These are phyloP conservation scores for Colletotrichum lupini DNA, from an alignment of 2,329 filamentous ascomycete species.

Conservation along the genomic window DNA sequence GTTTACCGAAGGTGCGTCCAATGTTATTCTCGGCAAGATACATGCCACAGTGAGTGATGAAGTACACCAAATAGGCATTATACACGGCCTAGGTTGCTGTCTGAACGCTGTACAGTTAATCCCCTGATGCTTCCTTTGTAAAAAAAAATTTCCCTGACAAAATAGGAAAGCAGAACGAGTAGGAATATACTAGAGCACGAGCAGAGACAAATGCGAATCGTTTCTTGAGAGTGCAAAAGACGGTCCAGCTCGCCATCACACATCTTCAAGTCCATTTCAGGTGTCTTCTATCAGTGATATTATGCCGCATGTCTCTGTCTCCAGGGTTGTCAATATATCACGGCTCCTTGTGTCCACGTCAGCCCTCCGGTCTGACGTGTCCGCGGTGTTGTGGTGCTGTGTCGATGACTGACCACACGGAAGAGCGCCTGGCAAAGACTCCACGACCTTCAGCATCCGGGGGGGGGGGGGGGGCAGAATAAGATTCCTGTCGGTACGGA, in stretches of 20 bases:
- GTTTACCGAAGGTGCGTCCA: neutral
- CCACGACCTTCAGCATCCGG: neutral
- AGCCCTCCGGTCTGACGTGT: constrained; percentile 25
- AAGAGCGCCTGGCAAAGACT: neutral
- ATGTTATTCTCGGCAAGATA: neutral
- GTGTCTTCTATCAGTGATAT: neutral
- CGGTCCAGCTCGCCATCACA: neutral
- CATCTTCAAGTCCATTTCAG: neutral
- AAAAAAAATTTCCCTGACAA: neutral
- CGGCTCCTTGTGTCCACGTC: constrained; percentile 10
- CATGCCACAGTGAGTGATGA: neutral
- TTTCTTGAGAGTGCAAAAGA: neutral
- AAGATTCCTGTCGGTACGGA: neutral
- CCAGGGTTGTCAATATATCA: constrained; percentile 2
- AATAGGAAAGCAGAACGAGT: neutral
- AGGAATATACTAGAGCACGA: neutral
- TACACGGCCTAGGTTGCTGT: neutral
- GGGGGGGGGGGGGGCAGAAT: no score
- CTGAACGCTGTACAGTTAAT: neutral
- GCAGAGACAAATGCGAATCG: neutral
- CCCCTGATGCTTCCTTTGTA: neutral
- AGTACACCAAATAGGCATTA: neutral
- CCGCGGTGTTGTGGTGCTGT: neutral
- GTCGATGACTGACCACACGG: neutral
- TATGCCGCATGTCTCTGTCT: neutral